phyloP scores from a whole-genome alignment of 164 flowering plant species.

The Stephania japonica region DNA sequence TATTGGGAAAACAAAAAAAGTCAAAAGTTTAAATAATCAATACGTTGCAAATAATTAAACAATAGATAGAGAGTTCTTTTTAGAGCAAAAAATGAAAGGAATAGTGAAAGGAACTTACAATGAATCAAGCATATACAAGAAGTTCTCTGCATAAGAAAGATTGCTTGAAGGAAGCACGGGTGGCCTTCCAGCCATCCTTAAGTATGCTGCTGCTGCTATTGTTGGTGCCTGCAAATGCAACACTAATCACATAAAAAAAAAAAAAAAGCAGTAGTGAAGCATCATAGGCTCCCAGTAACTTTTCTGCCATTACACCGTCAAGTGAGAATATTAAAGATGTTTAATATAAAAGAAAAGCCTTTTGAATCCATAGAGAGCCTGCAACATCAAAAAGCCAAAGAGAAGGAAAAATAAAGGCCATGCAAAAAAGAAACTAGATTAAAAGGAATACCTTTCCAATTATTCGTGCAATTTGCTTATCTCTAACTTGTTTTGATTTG shows the following conservation, averaged over 20 bases:
- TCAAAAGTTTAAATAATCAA: too few species aligned
- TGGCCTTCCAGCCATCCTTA: constrained; percentile 98
- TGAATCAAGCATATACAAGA: constrained; percentile 96
- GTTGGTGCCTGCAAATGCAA: constrained; percentile 71
- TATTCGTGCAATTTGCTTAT: constrained; percentile 92
- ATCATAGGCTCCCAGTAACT: neutral
- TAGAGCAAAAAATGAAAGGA: neutral
- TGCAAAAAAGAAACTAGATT: neutral
- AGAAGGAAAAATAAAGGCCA: neutral
- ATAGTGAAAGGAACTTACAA: constrained; percentile 49
- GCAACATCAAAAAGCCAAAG: neutral
- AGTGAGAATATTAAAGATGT: neutral
- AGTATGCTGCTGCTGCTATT: constrained; percentile 96
- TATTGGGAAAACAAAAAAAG: too few species aligned
- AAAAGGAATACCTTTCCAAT: constrained; percentile 75
- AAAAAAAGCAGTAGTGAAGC: neutral
- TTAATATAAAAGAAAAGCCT: neutral
- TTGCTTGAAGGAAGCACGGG: constrained; percentile 93
- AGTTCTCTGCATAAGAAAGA: constrained; percentile 95
- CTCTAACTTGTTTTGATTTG: constrained; percentile 86
- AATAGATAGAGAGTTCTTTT: neutral
- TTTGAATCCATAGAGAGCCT: neutral
- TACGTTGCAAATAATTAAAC: neutral
- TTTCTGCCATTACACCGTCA: neutral
- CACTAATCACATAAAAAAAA: neutral